These are phyloP conservation scores for Haplosporangium sp. DNA, from an alignment of 371 early-diverging fungal genomes.

Conservation along the genomic window DNA sequence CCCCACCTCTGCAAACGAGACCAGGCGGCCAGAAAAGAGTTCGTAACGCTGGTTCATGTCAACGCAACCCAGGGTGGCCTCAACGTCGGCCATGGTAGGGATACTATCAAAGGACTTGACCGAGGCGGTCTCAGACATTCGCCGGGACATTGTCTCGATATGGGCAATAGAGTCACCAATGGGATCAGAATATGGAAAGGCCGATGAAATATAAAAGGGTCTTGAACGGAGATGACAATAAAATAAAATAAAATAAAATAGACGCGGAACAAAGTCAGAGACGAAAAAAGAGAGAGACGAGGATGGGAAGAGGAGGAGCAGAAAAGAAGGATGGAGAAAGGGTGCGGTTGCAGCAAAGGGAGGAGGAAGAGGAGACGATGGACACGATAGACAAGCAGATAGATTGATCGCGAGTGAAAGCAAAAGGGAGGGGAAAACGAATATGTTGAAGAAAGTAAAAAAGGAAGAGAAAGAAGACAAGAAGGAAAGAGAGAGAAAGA, in stretches of 20 bases:
- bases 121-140: conserved; percentile 53
- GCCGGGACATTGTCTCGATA: conserved; percentile 42
- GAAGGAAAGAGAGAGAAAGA: not conserved
- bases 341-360: no score
- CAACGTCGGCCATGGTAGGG: conserved; percentile 56
- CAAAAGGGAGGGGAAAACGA: not conserved
- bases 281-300: not conserved
- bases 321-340: no score
- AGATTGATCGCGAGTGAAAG: not conserved
- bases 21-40: conserved; percentile 46
- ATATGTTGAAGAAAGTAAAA: not conserved
- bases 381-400: not conserved
- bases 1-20: conserved; percentile 54
- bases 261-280: no score
- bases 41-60: conserved; percentile 56
- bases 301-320: no score
- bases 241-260: no score
- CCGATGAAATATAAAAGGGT: not conserved
- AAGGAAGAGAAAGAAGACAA: not conserved
- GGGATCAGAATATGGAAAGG: no score
- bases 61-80: conserved; percentile 54
- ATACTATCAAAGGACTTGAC: conserved; percentile 52
- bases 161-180: not conserved
- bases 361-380: not conserved
- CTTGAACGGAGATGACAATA: no score